These are phyloP conservation scores for Exsudoporus frostii DNA, from an alignment of 768 basidiomycete genomes.

Conservation along the genomic window DNA sequence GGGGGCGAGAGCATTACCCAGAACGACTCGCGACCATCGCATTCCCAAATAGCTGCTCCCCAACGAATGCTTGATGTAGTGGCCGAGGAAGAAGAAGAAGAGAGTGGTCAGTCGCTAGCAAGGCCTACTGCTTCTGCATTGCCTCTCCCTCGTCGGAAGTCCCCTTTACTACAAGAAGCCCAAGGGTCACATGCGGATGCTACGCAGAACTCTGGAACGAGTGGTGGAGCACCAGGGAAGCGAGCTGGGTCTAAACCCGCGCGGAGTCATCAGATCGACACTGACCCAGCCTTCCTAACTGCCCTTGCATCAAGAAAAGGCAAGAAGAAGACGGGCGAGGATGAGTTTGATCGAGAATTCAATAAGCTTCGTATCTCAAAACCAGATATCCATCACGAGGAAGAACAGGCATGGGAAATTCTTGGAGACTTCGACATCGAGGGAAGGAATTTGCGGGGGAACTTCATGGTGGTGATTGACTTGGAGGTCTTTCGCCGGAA, in stretches of 20 bases:
- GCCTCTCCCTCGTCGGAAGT: not conserved
- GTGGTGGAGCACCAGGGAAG: slow-evolving; percentile 4
- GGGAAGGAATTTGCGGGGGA: slow-evolving; percentile 58
- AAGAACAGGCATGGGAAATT: slow-evolving; percentile 55
- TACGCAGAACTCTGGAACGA: slow-evolving; percentile 28
- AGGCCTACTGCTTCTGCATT: not conserved
- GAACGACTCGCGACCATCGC: slow-evolving; percentile 17
- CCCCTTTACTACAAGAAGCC: not conserved
- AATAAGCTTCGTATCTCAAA: slow-evolving; percentile 71
- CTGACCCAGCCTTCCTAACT: slow-evolving; percentile 64
- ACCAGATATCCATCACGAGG: slow-evolving; percentile 49
- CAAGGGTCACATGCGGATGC: not conserved
- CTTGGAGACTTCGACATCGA: slow-evolving; percentile 62
- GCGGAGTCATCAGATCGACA: slow-evolving; percentile 38
- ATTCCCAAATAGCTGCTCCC: not conserved
- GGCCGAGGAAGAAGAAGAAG: slow-evolving; percentile 63
- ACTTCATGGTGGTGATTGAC: slow-evolving; percentile 78
- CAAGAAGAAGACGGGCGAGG: slow-evolving; percentile 57
- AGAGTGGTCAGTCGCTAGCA: slow-evolving; percentile 22
- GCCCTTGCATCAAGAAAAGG: slow-evolving; percentile 72
- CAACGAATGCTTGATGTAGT: slow-evolving; percentile 32
- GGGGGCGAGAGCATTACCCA: slow-evolving; percentile 27
- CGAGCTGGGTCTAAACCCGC: slow-evolving; percentile 2
- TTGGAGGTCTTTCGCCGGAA: slow-evolving; percentile 49
- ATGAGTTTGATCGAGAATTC: slow-evolving; percentile 76